A percentile compares a stretch with the other conserved stretches of the same genome.
phyloP scores from a whole-genome alignment of 176 grass and related monocot species.

The Triticum monococcum region DNA sequence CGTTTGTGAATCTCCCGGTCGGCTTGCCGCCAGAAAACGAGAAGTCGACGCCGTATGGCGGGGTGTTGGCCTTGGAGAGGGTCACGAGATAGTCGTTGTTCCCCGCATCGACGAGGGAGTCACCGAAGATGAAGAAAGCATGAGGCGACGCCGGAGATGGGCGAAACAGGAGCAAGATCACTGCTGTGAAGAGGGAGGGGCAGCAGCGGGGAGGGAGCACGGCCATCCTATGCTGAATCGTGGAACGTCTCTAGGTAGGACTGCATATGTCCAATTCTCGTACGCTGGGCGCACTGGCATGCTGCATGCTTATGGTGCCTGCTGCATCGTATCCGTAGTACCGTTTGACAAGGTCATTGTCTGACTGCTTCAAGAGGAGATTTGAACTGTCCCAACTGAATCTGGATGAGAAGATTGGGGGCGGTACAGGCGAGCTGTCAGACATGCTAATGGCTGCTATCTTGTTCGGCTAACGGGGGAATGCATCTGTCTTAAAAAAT shows the following conservation, averaged over 20 bases:
- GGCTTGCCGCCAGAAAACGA: constrained; percentile 62
- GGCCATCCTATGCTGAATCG: constrained; percentile 36
- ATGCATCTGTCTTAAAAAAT: background rate
- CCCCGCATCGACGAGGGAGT: constrained; percentile 84
- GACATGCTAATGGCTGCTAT: background rate
- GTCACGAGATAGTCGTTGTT: constrained; percentile 90
- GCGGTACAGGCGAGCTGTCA: background rate
- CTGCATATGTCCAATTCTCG: constrained; percentile 32
- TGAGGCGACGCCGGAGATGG: constrained; percentile 36
- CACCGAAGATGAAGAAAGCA: constrained; percentile 81
- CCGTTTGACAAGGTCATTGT: constrained; percentile 27
- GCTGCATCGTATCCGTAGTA: background rate
- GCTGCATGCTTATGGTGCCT: background rate
- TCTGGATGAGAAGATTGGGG: background rate
- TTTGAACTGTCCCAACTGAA: background rate
- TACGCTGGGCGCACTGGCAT: constrained; percentile 10
- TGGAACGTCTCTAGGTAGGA: background rate
- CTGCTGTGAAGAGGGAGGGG: constrained; percentile 10
- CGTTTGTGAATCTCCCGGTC: constrained; percentile 90
- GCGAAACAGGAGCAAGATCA: constrained; percentile 35
- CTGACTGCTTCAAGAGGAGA: constrained; percentile 28
- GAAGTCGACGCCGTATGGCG: constrained; percentile 85
- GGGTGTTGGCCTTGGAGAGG: constrained; percentile 77
- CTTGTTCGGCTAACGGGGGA: no score
- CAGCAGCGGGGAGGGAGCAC: constrained; percentile 11